Evolutionary conservation across 148 eudicot genomes (phyloP).

Genomic region (Nepenthes mirabilis): DNA sequence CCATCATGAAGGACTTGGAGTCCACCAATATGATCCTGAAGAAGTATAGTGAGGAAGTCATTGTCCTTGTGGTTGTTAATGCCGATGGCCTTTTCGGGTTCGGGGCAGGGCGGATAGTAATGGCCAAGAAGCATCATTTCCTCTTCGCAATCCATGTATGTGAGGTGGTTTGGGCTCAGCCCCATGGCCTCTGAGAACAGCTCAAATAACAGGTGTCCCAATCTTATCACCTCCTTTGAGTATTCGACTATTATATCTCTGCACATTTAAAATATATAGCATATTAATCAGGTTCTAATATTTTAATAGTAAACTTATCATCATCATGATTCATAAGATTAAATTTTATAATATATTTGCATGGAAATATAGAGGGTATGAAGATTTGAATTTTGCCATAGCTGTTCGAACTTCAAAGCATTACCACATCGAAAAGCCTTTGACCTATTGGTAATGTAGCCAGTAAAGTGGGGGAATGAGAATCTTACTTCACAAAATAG

Average conservation of each 20-base stretch:
- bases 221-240: conserved; percentile 19
- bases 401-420: too few relatives aligned
- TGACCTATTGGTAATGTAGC: too few relatives aligned
- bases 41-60: conserved; percentile 23
- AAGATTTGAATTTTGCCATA: too few relatives aligned
- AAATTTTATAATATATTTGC: background rate
- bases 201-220: conserved; percentile 25
- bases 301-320: background rate
- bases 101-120: conserved; percentile 45
- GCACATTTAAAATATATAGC: background rate
- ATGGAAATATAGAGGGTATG: too few relatives aligned
- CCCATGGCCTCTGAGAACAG: conserved; percentile 42
- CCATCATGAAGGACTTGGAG: conserved; percentile 18
- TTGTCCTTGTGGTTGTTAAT: conserved; percentile 15
- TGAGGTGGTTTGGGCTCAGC: conserved; percentile 21
- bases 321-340: background rate
- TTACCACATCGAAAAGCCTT: too few relatives aligned
- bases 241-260: conserved; percentile 28
- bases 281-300: conserved; percentile 1
- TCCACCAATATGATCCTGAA: conserved; percentile 28
- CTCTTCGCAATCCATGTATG: conserved; percentile 21
- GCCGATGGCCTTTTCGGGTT: conserved; percentile 31
- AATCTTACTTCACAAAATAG: too few relatives aligned
- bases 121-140: conserved; percentile 21
- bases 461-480: too few relatives aligned